A percentile compares a stretch with the other conserved stretches of the same genome.
Conservation (phyloP, 768 basidiomycete species). For the Glaciozyma antarctica region DNA sequence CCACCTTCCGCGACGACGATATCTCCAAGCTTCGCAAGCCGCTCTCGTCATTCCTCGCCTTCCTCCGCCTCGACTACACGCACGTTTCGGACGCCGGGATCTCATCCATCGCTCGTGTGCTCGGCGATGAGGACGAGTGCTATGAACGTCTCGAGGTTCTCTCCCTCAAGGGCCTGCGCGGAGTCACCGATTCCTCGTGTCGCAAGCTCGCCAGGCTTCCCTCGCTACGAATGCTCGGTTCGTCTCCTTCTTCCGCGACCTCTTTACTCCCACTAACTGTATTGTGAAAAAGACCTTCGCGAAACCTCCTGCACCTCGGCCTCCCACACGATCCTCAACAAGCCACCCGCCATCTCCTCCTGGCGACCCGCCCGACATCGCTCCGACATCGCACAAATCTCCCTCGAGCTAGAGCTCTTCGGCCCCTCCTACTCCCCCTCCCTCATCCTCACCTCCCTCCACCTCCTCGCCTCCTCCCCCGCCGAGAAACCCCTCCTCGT, state of each 20-base stretch:
- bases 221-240: no score
- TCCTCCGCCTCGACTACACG: conserved; percentile 20
- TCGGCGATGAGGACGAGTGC: not conserved
- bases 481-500: not conserved
- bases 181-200: conserved; percentile 4
- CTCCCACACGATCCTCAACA: not conserved
- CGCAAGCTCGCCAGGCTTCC: no score
- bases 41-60: conserved; percentile 18
- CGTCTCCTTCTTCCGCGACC: no score
- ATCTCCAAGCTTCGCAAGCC: conserved; percentile 18
- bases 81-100: conserved; percentile 10
- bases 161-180: not conserved
- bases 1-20: conserved; percentile 13
- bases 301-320: not conserved
- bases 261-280: no score
- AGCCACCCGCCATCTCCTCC: not conserved
- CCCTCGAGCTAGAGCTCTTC: not conserved
- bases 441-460: not conserved
- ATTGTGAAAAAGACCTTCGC: not conserved
- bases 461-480: not conserved
- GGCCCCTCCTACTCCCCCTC: not conserved
- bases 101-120: conserved; percentile 12
- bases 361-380: not conserved
- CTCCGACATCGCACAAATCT: not conserved
- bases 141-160: conserved; percentile 12